phyloP scores from a whole-genome alignment of 768 basidiomycete species.

The Mrakia gelida region DNA sequence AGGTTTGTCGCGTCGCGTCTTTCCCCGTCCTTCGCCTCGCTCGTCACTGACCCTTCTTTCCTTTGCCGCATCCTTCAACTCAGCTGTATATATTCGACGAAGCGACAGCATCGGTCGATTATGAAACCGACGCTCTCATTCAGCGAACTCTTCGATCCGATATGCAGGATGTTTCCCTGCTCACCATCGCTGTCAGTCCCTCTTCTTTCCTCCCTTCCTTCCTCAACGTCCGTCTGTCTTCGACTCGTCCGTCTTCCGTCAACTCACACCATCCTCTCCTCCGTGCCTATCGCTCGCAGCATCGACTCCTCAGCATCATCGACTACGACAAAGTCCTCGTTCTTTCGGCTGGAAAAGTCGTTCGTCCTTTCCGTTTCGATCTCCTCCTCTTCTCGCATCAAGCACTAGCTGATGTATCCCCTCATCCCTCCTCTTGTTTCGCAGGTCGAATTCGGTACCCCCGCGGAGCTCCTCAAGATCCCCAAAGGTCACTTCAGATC shows the following conservation, averaged over 20 bases:
- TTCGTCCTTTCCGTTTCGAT: neutral
- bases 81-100: constrained; percentile 57
- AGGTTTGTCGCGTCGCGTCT: neutral
- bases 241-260: too few relatives aligned
- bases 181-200: constrained; percentile 48
- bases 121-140: constrained; percentile 57
- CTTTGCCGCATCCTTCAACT: constrained; percentile 48
- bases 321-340: constrained; percentile 50
- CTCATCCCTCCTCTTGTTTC: too few relatives aligned
- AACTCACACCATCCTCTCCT: too few relatives aligned
- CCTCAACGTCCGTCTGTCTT: too few relatives aligned
- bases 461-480: constrained; percentile 47
- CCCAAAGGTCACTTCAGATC: neutral
- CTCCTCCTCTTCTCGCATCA: neutral
- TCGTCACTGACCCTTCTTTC: constrained; percentile 51
- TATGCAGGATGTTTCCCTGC: constrained; percentile 51
- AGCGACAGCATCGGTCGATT: constrained; percentile 50
- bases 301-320: neutral
- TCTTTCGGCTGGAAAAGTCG: constrained; percentile 61
- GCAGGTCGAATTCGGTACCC: constrained; percentile 67
- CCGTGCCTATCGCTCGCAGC: too few relatives aligned
- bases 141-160: constrained; percentile 55
- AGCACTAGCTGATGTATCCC: too few relatives aligned
- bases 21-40: neutral
- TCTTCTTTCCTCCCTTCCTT: too few relatives aligned